Conservation (phyloP, 2,329 filamentous ascomycete genomes). For the Celoporthe dispersa region DNA sequence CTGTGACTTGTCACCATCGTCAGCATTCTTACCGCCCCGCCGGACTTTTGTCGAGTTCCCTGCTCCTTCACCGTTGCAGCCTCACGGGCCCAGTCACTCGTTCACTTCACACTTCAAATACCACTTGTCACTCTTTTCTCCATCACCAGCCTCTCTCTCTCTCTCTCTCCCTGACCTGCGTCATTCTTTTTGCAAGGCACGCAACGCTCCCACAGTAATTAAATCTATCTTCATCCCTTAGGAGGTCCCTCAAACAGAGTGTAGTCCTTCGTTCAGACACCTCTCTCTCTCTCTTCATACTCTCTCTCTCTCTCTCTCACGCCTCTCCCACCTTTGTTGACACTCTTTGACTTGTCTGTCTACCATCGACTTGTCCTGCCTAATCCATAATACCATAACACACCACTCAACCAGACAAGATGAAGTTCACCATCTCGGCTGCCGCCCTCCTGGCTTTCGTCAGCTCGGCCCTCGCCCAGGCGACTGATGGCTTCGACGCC, state of each 20-base stretch:
- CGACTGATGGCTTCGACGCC: constrained; percentile 57
- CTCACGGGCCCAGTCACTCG: constrained; percentile 10
- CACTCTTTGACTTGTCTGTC: not conserved
- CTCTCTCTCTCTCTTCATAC: not conserved
- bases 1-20: constrained; percentile 12
- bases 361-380: not conserved
- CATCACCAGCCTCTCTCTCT: not conserved
- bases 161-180: constrained; percentile 4
- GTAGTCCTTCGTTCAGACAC: constrained; percentile 19
- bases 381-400: constrained; percentile 11
- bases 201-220: constrained; percentile 8
- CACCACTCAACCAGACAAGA: constrained; percentile 45
- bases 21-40: constrained; percentile 8
- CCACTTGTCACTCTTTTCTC: constrained; percentile 24
- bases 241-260: not conserved
- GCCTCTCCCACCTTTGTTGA: too few species aligned
- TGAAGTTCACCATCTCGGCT: constrained; percentile 56
- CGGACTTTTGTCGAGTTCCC: constrained; percentile 14
- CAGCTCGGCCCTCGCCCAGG: constrained; percentile 55
- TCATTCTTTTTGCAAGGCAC: constrained; percentile 21
- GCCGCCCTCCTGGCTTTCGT: constrained; percentile 57
- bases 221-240: constrained; percentile 15
- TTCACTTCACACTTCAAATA: constrained; percentile 2
- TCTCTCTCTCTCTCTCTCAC: not conserved
- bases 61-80: constrained; percentile 24